These are phyloP conservation scores for Candida smagusa DNA, from an alignment of 1,139 yeast species.

Conservation along the genomic window DNA sequence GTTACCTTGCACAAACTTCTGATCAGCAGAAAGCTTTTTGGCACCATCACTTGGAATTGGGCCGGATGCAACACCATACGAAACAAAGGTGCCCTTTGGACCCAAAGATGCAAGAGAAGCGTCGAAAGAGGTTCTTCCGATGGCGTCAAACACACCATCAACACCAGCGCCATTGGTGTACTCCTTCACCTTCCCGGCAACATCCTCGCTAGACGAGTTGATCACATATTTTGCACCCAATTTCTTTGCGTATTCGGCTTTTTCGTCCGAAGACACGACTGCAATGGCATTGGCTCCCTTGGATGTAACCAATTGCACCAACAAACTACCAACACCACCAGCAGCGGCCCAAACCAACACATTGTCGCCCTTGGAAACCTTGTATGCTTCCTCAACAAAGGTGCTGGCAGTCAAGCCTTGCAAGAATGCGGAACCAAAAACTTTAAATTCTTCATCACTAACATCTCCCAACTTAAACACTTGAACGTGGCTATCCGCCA, in stretches of 20 bases:
- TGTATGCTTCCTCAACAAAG: constrained; percentile 60
- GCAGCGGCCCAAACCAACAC: constrained; percentile 88
- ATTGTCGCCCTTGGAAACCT: constrained; percentile 62
- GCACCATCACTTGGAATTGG: constrained; percentile 56
- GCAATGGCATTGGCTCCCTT: constrained; percentile 82
- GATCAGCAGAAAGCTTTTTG: constrained; percentile 62
- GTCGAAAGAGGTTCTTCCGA: constrained; percentile 77
- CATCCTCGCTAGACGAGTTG: constrained; percentile 54
- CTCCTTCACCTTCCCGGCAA: constrained; percentile 58
- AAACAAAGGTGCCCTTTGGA: constrained; percentile 68
- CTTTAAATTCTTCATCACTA: constrained; percentile 44
- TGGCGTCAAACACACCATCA: constrained; percentile 68
- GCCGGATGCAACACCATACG: constrained; percentile 85
- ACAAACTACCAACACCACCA: constrained; percentile 80
- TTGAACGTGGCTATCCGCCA: constrained; percentile 25
- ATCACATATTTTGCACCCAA: constrained; percentile 75
- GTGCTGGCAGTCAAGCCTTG: constrained; percentile 81
- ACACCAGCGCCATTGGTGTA: constrained; percentile 73
- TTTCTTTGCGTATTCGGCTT: constrained; percentile 53
- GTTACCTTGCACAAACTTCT: constrained; percentile 29
- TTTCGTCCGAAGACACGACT: constrained; percentile 70
- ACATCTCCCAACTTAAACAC: constrained; percentile 50
- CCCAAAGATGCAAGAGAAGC: constrained; percentile 58
- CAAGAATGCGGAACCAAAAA: constrained; percentile 57
- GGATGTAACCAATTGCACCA: constrained; percentile 58